Percentiles rank a stretch among this genome's conserved stretches.
Evolutionary conservation across 441 rosid genomes (phyloP).

Genomic region (Omphalea diandra): DNA sequence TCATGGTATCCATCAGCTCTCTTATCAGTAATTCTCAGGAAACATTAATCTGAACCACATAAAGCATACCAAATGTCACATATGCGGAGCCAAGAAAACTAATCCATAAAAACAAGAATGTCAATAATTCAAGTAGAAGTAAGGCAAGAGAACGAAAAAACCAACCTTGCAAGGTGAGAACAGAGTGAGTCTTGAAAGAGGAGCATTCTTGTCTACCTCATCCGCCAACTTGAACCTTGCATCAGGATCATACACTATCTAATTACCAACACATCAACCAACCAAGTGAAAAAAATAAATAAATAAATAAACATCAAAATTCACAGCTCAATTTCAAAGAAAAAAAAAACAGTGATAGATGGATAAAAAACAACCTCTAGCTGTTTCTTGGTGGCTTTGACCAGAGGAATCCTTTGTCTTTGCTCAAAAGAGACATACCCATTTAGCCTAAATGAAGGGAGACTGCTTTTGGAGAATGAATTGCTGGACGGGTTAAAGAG

Average conservation of each 20-base stretch:
- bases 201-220: constrained; percentile 75
- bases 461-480: constrained; percentile 32
- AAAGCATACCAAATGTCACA: constrained; percentile 7
- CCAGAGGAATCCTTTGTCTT: constrained; percentile 29
- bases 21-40: constrained; percentile 81
- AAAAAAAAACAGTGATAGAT: neutral
- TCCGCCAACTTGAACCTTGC: constrained; percentile 72
- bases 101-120: neutral
- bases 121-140: neutral
- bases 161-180: constrained; percentile 97
- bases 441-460: constrained; percentile 26
- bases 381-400: constrained; percentile 54
- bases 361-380: too few relatives aligned
- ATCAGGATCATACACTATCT: constrained; percentile 85
- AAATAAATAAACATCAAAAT: neutral
- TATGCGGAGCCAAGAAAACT: neutral
- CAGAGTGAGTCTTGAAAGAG: constrained; percentile 83
- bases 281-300: neutral
- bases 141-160: constrained; percentile 10
- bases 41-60: constrained; percentile 63
- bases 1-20: constrained; percentile 94
- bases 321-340: neutral
- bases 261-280: constrained; percentile 26
- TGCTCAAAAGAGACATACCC: constrained; percentile 29
- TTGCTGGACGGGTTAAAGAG: constrained; percentile 27